Conservation (phyloP, 2,329 filamentous ascomycete species). For the Penicillium expansum region DNA sequence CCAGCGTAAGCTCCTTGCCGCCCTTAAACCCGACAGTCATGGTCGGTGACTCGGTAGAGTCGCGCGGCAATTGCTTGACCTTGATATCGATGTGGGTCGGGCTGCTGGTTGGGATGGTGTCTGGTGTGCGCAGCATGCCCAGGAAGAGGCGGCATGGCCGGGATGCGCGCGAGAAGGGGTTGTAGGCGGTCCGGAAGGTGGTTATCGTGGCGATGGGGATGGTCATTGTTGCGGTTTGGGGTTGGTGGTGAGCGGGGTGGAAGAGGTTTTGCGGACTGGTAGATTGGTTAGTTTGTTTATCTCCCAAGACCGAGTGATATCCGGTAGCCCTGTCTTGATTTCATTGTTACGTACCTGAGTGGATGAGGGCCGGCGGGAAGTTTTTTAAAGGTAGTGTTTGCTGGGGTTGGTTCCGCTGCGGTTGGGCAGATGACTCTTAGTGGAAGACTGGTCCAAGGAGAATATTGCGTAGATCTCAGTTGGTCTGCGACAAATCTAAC, state of each 20-base stretch:
- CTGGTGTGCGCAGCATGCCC: constrained; percentile 76
- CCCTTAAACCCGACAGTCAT: constrained; percentile 90
- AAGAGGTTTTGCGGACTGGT: background rate
- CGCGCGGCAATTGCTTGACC: constrained; percentile 70
- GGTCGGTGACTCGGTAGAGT: constrained; percentile 65
- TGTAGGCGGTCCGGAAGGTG: constrained; percentile 81
- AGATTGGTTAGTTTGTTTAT: background rate
- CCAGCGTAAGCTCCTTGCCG: constrained; percentile 82
- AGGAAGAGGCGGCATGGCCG: constrained; percentile 88
- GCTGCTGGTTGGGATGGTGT: constrained; percentile 73
- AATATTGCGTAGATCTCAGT: background rate
- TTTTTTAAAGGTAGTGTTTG: constrained; percentile 11
- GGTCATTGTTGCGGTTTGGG: constrained; percentile 29
- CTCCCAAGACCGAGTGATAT: background rate
- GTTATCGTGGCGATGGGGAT: constrained; percentile 53
- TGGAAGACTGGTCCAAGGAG: background rate
- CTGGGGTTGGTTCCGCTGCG: background rate
- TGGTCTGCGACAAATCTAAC: background rate
- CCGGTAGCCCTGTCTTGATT: background rate
- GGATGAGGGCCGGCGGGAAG: constrained; percentile 6
- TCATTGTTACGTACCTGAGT: constrained; percentile 8
- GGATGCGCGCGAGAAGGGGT: constrained; percentile 77
- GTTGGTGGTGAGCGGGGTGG: background rate
- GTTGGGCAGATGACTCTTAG: background rate
- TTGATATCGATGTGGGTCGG: constrained; percentile 72